A percentile compares a stretch with the other conserved stretches of the same genome.
Conservation (phyloP, 345 rosid species). For the Dipteronia dyeriana region DNA sequence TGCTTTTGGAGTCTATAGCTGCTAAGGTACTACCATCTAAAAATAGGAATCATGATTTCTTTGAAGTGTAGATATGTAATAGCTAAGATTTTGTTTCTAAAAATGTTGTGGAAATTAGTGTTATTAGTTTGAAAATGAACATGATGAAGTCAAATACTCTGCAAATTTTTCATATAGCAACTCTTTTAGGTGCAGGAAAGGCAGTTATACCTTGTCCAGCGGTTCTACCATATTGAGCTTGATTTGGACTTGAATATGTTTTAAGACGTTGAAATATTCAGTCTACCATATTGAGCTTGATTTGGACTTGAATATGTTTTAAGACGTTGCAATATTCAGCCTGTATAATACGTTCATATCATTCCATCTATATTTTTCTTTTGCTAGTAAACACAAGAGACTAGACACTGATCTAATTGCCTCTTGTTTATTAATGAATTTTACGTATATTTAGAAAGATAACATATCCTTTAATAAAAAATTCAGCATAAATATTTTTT, state of each 20-base stretch:
- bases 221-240: not conserved
- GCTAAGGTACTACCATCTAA: conserved; percentile 66
- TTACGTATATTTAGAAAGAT: too few relatives aligned
- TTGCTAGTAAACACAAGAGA: too few relatives aligned
- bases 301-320: not conserved
- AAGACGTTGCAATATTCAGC: not conserved
- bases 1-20: conserved; percentile 96
- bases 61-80: not conserved
- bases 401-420: too few relatives aligned
- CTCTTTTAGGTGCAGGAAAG: not conserved
- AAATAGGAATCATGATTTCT: conserved; percentile 9
- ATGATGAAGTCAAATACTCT: not conserved
- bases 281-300: not conserved
- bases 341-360: not conserved
- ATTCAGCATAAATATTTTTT: too few relatives aligned
- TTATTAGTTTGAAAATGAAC: not conserved
- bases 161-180: not conserved
- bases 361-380: too few relatives aligned
- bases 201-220: not conserved
- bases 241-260: not conserved
- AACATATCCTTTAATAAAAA: too few relatives aligned
- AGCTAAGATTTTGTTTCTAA: not conserved
- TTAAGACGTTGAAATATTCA: not conserved
- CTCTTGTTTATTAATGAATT: too few relatives aligned
- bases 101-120: not conserved